Evolutionary conservation across 164 flowering plant genomes (phyloP), one percentile per base, ranked within the genome.

Genomic region (Echeveria elegans): DNA sequence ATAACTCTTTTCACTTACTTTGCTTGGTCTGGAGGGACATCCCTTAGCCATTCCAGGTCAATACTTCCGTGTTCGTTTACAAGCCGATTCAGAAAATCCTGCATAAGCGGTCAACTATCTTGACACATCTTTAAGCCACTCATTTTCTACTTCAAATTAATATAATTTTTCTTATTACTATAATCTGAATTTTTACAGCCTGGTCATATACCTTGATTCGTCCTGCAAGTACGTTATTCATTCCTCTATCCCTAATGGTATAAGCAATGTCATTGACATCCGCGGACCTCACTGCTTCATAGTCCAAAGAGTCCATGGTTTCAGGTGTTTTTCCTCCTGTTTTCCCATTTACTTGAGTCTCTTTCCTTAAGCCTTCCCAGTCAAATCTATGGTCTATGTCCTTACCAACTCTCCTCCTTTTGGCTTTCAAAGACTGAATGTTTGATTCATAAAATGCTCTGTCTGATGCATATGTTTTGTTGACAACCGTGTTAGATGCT

Each of bases 1-100:
- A n/a, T 26, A 45, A 19, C 10, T 24, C 5, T 14, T 52, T 15
- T 18, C 4, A 26, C 92, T 85, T 86, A 95, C 99, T 95, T 95
- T 72, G 97, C 97, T 81, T 88, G 83, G 75, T 92, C 97, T 14
- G 99, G 98, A 60, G 89, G 88, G 62, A 92, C 82, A 72, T 95
- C 97, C 64, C 95, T 86, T 74, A 95, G 72, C 99, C 99, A 95
- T 71, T 95, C 99, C 31, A 95, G 88, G 73, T 95, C 90, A 59
- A 88, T 80, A 82, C 91, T 86, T 72, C 88, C 97, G 74, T 95
- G 99, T 0, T 92, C 97, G 66, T 68, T 76, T 23, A 85, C 88
- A 53, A 95, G 64, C 47, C 97, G 80, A 80, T 90, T 81, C 30
- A 95, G 88, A 50, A 92, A 90, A 66, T 76, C 92, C 99, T 95